Evolutionary conservation across 2,329 filamentous ascomycete genomes (phyloP).

Genomic region (Trichoderma aggressivum): DNA sequence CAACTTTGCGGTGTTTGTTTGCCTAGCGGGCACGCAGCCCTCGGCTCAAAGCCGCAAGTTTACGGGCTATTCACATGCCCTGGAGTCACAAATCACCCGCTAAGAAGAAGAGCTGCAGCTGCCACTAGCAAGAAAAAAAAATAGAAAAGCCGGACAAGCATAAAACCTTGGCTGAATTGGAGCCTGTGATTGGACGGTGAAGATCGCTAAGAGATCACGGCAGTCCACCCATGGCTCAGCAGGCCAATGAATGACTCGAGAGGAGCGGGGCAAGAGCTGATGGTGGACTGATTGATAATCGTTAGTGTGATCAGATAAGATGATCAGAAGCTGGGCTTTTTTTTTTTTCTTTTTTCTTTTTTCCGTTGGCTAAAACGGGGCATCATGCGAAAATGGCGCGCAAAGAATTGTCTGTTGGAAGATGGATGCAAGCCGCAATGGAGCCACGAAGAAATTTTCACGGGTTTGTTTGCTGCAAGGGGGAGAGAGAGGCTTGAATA

Average conservation of each 20-base stretch:
- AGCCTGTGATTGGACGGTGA: neutral
- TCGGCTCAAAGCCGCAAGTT: neutral
- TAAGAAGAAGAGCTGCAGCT: neutral
- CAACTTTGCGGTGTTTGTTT: conserved; percentile 2
- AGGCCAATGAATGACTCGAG: neutral
- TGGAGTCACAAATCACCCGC: neutral
- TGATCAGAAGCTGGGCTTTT: neutral
- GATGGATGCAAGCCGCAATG: neutral
- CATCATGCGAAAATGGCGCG: neutral
- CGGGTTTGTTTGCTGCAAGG: neutral
- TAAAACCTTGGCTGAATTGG: conserved; percentile 1
- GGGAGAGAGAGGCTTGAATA: neutral
- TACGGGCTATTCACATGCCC: neutral
- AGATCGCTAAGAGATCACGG: neutral
- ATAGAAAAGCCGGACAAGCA: neutral
- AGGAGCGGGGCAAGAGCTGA: neutral
- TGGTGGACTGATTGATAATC: conserved; percentile 17
- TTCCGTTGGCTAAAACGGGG: neutral
- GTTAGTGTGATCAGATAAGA: conserved; percentile 15
- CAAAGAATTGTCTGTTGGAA: neutral
- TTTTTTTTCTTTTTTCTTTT: neutral
- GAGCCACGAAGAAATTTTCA: neutral
- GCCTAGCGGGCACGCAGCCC: neutral
- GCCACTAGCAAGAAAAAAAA: neutral
- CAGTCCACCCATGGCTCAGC: neutral